These are phyloP conservation scores for Hypoxylon sp. DNA, from an alignment of 2,329 filamentous ascomycete species.

Conservation along the genomic window DNA sequence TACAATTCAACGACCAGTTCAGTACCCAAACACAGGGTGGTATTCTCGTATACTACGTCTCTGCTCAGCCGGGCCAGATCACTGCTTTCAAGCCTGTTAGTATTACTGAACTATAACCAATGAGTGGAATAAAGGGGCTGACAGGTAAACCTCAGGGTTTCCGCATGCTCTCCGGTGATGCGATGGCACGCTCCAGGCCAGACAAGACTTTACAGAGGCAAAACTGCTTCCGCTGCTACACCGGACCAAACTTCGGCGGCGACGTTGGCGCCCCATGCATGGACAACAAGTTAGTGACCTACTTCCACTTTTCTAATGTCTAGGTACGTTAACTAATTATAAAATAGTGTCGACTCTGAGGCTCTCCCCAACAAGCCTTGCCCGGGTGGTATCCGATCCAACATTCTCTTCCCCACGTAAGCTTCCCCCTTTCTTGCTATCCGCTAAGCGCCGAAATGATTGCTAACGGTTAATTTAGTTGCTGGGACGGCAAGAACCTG, in stretches of 20 bases:
- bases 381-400: slow-evolving; percentile 62
- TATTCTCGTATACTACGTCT: slow-evolving; percentile 64
- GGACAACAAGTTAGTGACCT: slow-evolving; percentile 63
- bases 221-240: slow-evolving; percentile 63
- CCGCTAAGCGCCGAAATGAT: slow-evolving; percentile 52
- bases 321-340: slow-evolving; percentile 40
- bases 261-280: slow-evolving; percentile 60
- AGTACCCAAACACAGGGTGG: slow-evolving; percentile 60
- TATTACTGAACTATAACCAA: slow-evolving; percentile 65
- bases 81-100: slow-evolving; percentile 65
- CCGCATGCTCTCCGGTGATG: slow-evolving; percentile 64
- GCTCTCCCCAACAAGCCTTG: slow-evolving; percentile 58
- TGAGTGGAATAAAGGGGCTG: slow-evolving; percentile 60
- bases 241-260: slow-evolving; percentile 62
- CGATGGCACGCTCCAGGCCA: slow-evolving; percentile 55
- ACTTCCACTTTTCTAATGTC: no score
- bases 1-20: slow-evolving; percentile 60
- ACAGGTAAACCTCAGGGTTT: slow-evolving; percentile 55
- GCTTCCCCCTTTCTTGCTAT: slow-evolving; percentile 60
- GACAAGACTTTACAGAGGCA: slow-evolving; percentile 54
- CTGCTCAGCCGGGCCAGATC: slow-evolving; percentile 59
- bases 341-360: slow-evolving; percentile 57
- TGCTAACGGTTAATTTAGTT: slow-evolving; percentile 57
- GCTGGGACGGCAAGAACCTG: slow-evolving; percentile 68
- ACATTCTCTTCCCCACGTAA: slow-evolving; percentile 66